Evolutionary conservation across 164 flowering plant genomes (phyloP).

Genomic region (Chimonanthus praecox): DNA sequence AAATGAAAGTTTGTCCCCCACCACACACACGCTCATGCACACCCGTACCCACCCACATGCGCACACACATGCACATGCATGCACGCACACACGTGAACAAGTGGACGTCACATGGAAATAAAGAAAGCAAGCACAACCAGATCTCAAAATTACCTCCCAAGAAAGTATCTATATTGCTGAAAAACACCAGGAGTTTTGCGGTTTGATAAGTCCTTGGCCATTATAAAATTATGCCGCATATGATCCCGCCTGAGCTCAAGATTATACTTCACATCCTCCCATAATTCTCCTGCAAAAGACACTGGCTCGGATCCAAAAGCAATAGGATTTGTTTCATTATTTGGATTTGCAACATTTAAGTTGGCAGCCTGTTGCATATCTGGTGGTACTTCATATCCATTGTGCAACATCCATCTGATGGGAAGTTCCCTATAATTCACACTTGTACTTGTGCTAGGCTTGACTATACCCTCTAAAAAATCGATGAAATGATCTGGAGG

Average conservation of each 20-base stretch:
- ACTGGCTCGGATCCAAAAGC: constrained; percentile 27
- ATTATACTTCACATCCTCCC: constrained; percentile 60
- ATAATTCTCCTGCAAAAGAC: constrained; percentile 77
- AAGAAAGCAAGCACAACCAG: not conserved
- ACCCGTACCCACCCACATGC: no score
- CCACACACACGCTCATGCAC: no score
- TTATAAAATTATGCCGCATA: constrained; percentile 42
- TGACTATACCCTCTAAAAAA: constrained; percentile 88
- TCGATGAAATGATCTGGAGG: constrained; percentile 95
- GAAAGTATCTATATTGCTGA: constrained; percentile 68
- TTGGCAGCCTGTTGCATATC: constrained; percentile 61
- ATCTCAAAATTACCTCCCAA: constrained; percentile 61
- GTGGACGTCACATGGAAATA: not conserved
- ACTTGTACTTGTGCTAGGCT: constrained; percentile 39
- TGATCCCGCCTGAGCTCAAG: constrained; percentile 50
- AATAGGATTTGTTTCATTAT: constrained; percentile 23
- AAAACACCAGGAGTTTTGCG: constrained; percentile 54
- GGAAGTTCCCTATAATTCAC: constrained; percentile 66
- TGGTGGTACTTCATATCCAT: constrained; percentile 77
- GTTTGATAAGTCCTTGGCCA: constrained; percentile 59
- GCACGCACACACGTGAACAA: not conserved
- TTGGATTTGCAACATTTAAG: constrained; percentile 27
- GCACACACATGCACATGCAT: no score
- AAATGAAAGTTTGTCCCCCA: no score
- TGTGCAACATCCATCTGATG: constrained; percentile 93